Evolutionary conservation across 345 rosid genomes (phyloP), one percentile per base, ranked within the genome.

Genomic region (Eucalyptus albens): DNA sequence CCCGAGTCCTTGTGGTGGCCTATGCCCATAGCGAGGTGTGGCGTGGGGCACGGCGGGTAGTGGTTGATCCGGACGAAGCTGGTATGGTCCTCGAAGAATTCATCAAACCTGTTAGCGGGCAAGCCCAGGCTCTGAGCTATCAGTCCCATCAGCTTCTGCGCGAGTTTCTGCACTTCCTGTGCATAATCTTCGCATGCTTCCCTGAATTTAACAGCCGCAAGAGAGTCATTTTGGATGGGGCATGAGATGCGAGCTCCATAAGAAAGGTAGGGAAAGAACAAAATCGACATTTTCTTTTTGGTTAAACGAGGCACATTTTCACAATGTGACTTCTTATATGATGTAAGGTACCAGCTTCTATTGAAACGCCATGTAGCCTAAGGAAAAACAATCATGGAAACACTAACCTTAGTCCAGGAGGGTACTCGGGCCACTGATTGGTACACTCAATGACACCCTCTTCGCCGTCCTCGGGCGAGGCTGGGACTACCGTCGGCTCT

Each of bases 381-480:
- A 62, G 33, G 31, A 62, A 29, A 62, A 62, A 27, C 15, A 62
- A 62, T 62, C 16, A 65, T n/a, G 19, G 77, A 82, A 17, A 22
- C 53, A 24, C 69, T 42, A 80, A 94, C 97, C 96, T 94, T 49
- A 95, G 91, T 59, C 92, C 92, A 86, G 90, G 80, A 42, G 96
- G 96, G 89, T 56, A 77, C 9, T 92, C 91, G 53, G 98, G 96
- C 96, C 98, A 94, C 81, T 93, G 93, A 86, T 95, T 94, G 55
- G 82, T 87, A 92, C 93, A 91, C 40, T 87, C 90, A 50, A 89
- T 90, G 51, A 95, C 86, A 65, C 77, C 77, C 77, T 65, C 77
- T 49, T 88, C 93, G 37, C 91, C 44, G 87, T 93, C 96, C 59
- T 92, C 89, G 40, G 90, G 94, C 9, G 94, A 92, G 60, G 96